Conservation (phyloP, 306 rosid genomes). For the Fagus crenata region DNA sequence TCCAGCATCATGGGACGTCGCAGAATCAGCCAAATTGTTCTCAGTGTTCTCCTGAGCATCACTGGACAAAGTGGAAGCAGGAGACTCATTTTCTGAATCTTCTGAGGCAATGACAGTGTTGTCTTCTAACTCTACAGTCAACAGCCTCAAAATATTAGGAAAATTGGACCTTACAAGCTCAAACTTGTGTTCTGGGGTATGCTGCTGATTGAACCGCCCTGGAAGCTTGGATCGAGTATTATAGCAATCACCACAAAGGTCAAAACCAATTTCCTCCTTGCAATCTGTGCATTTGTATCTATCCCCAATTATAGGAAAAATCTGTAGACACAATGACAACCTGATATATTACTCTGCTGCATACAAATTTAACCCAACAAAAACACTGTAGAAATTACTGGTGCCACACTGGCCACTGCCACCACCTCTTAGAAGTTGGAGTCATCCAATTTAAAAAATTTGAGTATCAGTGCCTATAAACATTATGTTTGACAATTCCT, state of each 20-base stretch:
- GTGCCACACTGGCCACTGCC: neutral
- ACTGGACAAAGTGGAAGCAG: slow-evolving; percentile 16
- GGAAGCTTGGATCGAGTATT: slow-evolving; percentile 67
- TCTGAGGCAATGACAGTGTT: slow-evolving; percentile 34
- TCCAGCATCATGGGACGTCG: neutral
- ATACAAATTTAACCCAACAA: neutral
- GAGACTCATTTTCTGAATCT: slow-evolving; percentile 34
- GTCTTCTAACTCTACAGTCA: slow-evolving; percentile 33
- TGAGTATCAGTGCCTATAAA: neutral
- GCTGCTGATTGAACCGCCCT: slow-evolving; percentile 93
- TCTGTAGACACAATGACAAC: slow-evolving; percentile 38
- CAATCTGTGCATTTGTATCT: slow-evolving; percentile 79
- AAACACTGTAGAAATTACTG: neutral
- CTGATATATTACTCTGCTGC: slow-evolving; percentile 12
- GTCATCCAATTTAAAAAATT: neutral
- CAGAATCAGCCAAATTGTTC: neutral
- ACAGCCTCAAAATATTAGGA: slow-evolving; percentile 30
- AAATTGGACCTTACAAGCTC: slow-evolving; percentile 2
- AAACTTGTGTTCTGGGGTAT: slow-evolving; percentile 72
- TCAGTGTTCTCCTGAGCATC: slow-evolving; percentile 32
- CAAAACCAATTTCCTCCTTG: slow-evolving; percentile 60
- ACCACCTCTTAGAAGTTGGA: neutral
- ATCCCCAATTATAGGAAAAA: slow-evolving; percentile 68
- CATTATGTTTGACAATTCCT: neutral
- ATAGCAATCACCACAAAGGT: slow-evolving; percentile 77